phyloP scores from a whole-genome alignment of 352 stramenopile species.

The Pythium graminicola region DNA sequence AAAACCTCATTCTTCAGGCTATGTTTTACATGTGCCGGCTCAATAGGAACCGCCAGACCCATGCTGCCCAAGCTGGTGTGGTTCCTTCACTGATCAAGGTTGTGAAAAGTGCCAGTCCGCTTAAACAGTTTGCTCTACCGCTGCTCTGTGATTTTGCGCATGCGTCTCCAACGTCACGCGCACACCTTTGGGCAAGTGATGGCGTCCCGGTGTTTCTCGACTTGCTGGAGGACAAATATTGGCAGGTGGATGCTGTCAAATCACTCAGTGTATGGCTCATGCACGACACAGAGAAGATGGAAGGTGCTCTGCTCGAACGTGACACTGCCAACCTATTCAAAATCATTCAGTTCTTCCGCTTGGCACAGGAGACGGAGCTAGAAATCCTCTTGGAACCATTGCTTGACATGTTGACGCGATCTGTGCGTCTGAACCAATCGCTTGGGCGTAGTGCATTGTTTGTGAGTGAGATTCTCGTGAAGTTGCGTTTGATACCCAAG shows the following conservation, averaged over 20 bases:
- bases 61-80: constrained; percentile 83
- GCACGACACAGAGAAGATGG: constrained; percentile 79
- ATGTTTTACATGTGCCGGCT: constrained; percentile 94
- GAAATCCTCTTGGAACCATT: constrained; percentile 77
- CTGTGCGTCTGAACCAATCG: constrained; percentile 75
- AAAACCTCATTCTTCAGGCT: constrained; percentile 87
- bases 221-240: constrained; percentile 85
- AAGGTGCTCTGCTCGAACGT: constrained; percentile 53
- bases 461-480: constrained; percentile 74
- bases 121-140: constrained; percentile 91
- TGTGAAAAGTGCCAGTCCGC: constrained; percentile 67
- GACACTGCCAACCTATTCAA: constrained; percentile 57
- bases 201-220: constrained; percentile 82
- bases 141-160: constrained; percentile 91
- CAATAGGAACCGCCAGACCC: constrained; percentile 85
- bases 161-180: constrained; percentile 73
- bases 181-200: constrained; percentile 81
- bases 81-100: constrained; percentile 89
- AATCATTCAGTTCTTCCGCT: constrained; percentile 64
- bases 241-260: constrained; percentile 86
- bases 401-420: constrained; percentile 73
- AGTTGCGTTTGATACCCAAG: constrained; percentile 74
- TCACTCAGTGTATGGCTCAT: constrained; percentile 83
- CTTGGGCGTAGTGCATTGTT: constrained; percentile 81
- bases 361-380: constrained; percentile 60